phyloP scores from a whole-genome alignment of 495 filamentous ascomycete species.

The Tuber aestivum region DNA sequence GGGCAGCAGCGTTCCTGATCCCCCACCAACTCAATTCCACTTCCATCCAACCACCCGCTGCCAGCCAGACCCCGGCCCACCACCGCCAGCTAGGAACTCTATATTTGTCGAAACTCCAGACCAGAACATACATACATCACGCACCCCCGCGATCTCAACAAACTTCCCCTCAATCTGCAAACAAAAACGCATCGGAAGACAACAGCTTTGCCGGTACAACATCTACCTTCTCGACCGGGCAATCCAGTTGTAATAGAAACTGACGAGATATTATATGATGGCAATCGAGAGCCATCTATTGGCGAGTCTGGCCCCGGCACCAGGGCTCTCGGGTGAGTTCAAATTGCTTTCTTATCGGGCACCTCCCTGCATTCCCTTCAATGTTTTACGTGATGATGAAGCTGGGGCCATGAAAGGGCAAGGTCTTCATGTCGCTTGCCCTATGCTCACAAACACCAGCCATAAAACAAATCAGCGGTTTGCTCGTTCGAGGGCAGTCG shows the following conservation, averaged over 20 bases:
- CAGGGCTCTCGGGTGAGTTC: not conserved
- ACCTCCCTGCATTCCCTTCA: slow-evolving; percentile 5
- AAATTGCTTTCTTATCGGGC: not conserved
- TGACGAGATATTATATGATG: not conserved
- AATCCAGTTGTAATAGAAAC: not conserved
- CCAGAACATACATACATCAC: not conserved
- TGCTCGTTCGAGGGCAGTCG: not conserved
- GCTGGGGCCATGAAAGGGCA: slow-evolving; percentile 42
- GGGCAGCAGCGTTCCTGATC: not conserved
- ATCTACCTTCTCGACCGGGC: slow-evolving; percentile 2
- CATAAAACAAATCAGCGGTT: not conserved
- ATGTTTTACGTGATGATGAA: slow-evolving; percentile 35
- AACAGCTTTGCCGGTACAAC: not conserved
- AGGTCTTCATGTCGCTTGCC: slow-evolving; percentile 39
- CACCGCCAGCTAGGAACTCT: not conserved
- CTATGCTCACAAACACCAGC: slow-evolving; percentile 41
- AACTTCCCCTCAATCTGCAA: slow-evolving; percentile 3
- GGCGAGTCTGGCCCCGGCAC: not conserved
- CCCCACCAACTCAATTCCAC: not conserved
- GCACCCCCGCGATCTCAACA: not conserved
- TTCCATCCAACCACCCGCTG: slow-evolving; percentile 1
- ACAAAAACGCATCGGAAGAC: slow-evolving; percentile 4
- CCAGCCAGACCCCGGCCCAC: not conserved
- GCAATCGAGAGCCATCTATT: slow-evolving; percentile 3
- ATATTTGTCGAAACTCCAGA: not conserved